Conservation (phyloP, 2,329 filamentous ascomycete species). For the Ophiostoma sp. region DNA sequence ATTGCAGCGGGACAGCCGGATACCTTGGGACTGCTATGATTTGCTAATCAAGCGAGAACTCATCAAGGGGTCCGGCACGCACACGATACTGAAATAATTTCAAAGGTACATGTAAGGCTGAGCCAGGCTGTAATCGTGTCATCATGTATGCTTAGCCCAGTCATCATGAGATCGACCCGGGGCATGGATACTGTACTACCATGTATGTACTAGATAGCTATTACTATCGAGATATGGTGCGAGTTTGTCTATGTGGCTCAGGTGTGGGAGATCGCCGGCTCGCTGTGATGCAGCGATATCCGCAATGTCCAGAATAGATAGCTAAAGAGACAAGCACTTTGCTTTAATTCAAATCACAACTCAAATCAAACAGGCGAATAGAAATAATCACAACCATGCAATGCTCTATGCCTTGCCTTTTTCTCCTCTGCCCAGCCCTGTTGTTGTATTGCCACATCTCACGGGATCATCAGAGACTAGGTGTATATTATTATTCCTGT, state of each 20-base stretch:
- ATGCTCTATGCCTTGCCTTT: not conserved
- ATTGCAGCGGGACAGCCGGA: not conserved
- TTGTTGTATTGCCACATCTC: constrained; percentile 9
- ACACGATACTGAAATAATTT: not conserved
- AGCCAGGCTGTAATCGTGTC: not conserved
- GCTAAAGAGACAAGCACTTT: not conserved
- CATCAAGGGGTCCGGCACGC: not conserved
- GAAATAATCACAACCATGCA: not conserved
- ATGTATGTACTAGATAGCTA: not conserved
- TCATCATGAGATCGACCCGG: constrained; percentile 2
- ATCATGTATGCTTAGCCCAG: not conserved
- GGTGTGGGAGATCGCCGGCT: not conserved
- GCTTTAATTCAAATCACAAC: not conserved
- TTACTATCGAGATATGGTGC: not conserved
- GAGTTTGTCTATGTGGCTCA: not conserved
- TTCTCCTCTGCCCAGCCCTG: not conserved
- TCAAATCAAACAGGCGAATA: not conserved
- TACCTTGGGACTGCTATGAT: not conserved
- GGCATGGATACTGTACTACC: not conserved
- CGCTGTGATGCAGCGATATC: not conserved
- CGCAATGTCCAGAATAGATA: not conserved
- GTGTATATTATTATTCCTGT: not conserved
- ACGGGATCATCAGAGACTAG: constrained; percentile 4
- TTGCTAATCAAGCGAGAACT: not conserved
- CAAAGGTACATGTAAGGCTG: not conserved